Evolutionary conservation across 331 rosid species (phyloP), one percentile per base, ranked within the genome.

Genomic region (Rosa hybrid): DNA sequence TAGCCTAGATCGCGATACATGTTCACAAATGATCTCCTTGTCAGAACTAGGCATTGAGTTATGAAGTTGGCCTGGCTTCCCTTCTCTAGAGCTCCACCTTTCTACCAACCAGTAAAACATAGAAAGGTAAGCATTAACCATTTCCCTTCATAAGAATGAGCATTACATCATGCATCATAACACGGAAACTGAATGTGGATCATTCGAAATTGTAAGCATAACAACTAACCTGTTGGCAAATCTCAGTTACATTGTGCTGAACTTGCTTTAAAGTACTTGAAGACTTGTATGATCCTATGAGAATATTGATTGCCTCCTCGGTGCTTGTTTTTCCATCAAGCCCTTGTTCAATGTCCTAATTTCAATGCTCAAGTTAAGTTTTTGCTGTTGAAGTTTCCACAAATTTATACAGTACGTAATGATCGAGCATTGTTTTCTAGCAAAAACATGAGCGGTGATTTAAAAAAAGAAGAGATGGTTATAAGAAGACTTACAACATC

Each of bases 1-100:
- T 87, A 87, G 62, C 90, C 88, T 2, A 87, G 77, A 64, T 87
- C 90, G 0, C 84, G 87, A 42, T 81, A 84, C 90, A 87, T 87
- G 76, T 87, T 87, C 17, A 87, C 86, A 34, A 84, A 84, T 0
- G 90, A 87, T 81, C 90, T 87, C 71, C 65, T 81, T 10, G 86
- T 81, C 8, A 87, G 78, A 63, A 84, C 82, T 9, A 49, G 59
- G 77, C 87, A 81, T 7, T 87, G 88, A 1, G 81, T 77, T 12
- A 70, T 39, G 80, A 86, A 82, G 63, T 77, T 82, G 11, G 89
- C 78, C 48, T 80, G 89, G 64, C 84, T 72, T 72, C 84, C 82
- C 71, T 76, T 80, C 75, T 70, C 80, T 49, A 46, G 23, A 45
- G 27, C 14, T 45, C 34, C 41, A n/a, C 70, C 80, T 71, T 75